These are phyloP conservation scores for Podaxis sp. DNA, from an alignment of 768 basidiomycete genomes.

Conservation along the genomic window DNA sequence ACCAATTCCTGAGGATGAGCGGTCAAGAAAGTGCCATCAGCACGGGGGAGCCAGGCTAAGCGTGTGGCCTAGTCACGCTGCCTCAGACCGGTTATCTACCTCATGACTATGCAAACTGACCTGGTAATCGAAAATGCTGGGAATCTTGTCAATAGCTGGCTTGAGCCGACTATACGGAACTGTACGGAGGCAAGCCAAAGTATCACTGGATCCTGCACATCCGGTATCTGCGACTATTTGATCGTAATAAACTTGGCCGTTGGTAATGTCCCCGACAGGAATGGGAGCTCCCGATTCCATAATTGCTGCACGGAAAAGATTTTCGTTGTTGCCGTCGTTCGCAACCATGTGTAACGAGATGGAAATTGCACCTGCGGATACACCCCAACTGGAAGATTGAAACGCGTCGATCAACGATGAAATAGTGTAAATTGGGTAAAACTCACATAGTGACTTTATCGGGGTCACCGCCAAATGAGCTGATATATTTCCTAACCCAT, in stretches of 20 bases:
- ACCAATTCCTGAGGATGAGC: slow-evolving; percentile 42
- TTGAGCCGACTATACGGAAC: slow-evolving; percentile 34
- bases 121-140: slow-evolving; percentile 37
- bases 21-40: slow-evolving; percentile 47
- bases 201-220: slow-evolving; percentile 32
- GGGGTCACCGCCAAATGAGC: slow-evolving; percentile 62
- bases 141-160: slow-evolving; percentile 36
- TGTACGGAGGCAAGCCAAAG: slow-evolving; percentile 36
- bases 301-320: slow-evolving; percentile 13
- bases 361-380: slow-evolving; percentile 16
- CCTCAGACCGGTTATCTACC: slow-evolving; percentile 8
- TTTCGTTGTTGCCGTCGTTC: neutral
- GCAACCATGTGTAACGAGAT: slow-evolving; percentile 9
- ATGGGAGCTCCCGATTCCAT: slow-evolving; percentile 39
- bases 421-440: neutral
- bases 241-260: slow-evolving; percentile 47
- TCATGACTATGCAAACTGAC: slow-evolving; percentile 19
- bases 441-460: slow-evolving; percentile 47
- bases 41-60: slow-evolving; percentile 46
- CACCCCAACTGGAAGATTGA: slow-evolving; percentile 1
- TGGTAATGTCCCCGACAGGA: slow-evolving; percentile 37
- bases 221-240: slow-evolving; percentile 31
- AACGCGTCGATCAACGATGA: neutral
- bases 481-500: slow-evolving; percentile 64
- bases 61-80: slow-evolving; percentile 32